Base-by-base conservation (phyloP, 768 basidiomycete species). In the Collybia sordida region DNA sequence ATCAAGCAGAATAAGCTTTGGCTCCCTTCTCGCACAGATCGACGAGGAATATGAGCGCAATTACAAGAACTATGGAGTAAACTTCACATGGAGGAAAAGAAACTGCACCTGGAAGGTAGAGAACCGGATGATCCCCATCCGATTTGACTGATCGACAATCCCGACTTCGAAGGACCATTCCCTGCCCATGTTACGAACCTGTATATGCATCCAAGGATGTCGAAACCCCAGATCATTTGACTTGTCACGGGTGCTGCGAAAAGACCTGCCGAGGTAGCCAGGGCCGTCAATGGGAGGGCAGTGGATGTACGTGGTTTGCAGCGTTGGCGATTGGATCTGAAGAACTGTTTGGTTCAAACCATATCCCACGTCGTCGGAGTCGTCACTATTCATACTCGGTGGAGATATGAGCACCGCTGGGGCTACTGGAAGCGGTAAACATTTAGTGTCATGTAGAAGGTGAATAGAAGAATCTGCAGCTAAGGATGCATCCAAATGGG, bases 81-180 rank as follows among this genome's bases (percentile, higher is more conserved):
- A 31, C 31, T 31, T 31, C 31, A 31, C 41, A 50, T 24, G 53
- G 24, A 15, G 25, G 39, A 40, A 44, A 7, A 36, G 28, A 49
- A 56, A 52, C 60, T 59, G 61, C 55, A 92, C 90, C 86, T 91
- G 90, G 55, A 92, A 92, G 5, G 90, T 91, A 19, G 88, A 88
- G 55, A 83, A 78, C 27, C 89, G 74, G 28, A 90, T 62, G 44
- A 79, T 64, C 2, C 90, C 89, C 54, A 71, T 71, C 50, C 78
- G 73, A 12, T 83, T 81, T 11, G 66, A 64, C 47, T 75, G 76
- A 69, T 92, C 90, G 47, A 83, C 80, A 23, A 92, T 58, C 5
- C 88, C 89, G 15, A 90, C 73, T 66, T 91, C 88, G 54, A 91
- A 82, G 14, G 83, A 77, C 86, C 86, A 90, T 52, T 83, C 81